Evolutionary conservation across 305 asterid genomes (phyloP).

Genomic region (Fraxinus xanthoxyloides): DNA sequence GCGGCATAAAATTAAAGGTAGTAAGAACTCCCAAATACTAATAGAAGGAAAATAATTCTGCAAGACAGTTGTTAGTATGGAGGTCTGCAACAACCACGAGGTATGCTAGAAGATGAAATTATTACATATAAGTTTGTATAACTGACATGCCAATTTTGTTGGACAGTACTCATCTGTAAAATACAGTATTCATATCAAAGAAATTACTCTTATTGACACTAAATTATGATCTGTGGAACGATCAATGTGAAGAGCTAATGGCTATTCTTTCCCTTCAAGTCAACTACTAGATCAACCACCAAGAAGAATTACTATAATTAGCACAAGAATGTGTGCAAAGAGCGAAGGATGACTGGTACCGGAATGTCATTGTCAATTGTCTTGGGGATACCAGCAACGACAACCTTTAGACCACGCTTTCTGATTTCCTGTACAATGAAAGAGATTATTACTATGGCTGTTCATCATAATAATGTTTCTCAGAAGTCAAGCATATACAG

Average conservation of each 20-base stretch:
- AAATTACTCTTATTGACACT: background rate
- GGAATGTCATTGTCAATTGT: conserved; percentile 37
- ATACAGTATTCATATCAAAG: background rate
- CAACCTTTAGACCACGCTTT: conserved; percentile 32
- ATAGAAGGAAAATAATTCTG: background rate
- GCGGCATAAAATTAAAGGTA: background rate
- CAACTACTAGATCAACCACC: background rate
- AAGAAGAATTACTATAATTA: background rate
- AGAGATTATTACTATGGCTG: background rate
- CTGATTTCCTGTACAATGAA: conserved; percentile 27
- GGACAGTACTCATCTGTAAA: background rate
- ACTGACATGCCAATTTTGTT: background rate
- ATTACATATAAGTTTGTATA: background rate
- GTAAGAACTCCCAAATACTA: background rate
- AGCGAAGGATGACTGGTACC: conserved; percentile 21
- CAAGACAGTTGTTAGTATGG: background rate
- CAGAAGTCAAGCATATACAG: background rate
- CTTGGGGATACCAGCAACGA: conserved; percentile 36
- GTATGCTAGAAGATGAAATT: background rate
- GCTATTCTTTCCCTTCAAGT: background rate
- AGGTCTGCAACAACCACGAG: background rate
- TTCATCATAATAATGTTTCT: conserved; percentile 12
- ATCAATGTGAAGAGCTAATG: background rate
- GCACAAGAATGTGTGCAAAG: background rate
- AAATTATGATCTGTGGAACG: background rate